Evolutionary conservation across 805 yeast genomes (phyloP).

Genomic region (Zygosaccharomyces gambellarensis): DNA sequence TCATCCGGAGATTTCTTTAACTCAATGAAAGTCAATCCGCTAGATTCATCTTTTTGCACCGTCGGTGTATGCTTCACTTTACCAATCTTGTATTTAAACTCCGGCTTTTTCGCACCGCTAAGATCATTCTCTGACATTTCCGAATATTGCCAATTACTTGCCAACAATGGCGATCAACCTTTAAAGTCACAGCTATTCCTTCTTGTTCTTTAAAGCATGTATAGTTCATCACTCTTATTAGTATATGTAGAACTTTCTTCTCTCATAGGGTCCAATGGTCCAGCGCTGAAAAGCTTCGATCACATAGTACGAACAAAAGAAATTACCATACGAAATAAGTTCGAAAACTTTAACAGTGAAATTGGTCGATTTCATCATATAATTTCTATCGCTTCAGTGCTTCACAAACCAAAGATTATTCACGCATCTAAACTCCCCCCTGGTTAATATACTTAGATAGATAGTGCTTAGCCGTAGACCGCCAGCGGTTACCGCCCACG

Average conservation of each 20-base stretch:
- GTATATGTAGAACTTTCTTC: conserved; percentile 1
- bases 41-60: conserved; percentile 25
- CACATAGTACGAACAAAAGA: not conserved
- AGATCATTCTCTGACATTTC: conserved; percentile 5
- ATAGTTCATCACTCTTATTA: not conserved
- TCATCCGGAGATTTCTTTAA: conserved; percentile 25
- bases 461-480: conserved; percentile 2
- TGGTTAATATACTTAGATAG: conserved; percentile 1
- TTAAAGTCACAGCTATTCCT: not conserved
- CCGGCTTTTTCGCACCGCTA: conserved; percentile 11
- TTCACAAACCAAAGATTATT: not conserved
- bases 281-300: conserved; percentile 2
- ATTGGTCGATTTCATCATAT: not conserved
- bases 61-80: conserved; percentile 34
- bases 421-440: not conserved
- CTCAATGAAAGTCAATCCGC: conserved; percentile 28
- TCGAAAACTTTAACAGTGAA: not conserved
- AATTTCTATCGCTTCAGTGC: not conserved
- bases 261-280: not conserved
- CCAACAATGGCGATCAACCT: not conserved
- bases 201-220: too few relatives aligned
- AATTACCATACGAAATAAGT: not conserved
- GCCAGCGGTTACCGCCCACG: conserved; percentile 1
- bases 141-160: not conserved
- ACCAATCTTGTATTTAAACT: conserved; percentile 33